phyloP scores from a whole-genome alignment of 177 flowering plant genomes.

The Vitis hybrid region DNA sequence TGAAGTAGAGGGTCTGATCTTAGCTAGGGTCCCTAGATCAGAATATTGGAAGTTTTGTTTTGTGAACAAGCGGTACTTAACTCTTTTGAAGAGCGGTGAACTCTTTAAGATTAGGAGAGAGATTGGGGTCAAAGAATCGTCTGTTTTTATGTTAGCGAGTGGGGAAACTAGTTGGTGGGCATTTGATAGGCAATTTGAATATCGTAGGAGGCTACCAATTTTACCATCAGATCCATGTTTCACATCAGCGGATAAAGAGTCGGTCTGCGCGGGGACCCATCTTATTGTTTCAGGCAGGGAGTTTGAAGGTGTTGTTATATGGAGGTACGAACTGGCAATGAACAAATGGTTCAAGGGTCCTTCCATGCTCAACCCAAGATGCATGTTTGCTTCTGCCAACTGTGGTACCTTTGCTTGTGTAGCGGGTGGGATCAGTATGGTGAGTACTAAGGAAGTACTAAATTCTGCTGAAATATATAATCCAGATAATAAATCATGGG shows the following conservation, averaged over 20 bases:
- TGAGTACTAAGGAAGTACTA: slow-evolving; percentile 23
- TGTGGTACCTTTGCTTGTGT: slow-evolving; percentile 60
- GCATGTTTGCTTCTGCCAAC: slow-evolving; percentile 76
- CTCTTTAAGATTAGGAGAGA: slow-evolving; percentile 52
- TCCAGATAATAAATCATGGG: slow-evolving; percentile 62
- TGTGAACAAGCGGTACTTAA: slow-evolving; percentile 44
- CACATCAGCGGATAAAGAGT: slow-evolving; percentile 61
- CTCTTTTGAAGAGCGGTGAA: slow-evolving; percentile 47
- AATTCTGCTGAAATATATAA: slow-evolving; percentile 69
- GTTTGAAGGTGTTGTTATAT: slow-evolving; percentile 49
- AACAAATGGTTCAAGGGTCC: slow-evolving; percentile 70
- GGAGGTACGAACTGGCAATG: slow-evolving; percentile 60
- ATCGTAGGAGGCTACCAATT: slow-evolving; percentile 50
- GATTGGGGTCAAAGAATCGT: slow-evolving; percentile 45
- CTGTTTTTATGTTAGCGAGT: slow-evolving; percentile 59
- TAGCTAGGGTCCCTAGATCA: slow-evolving; percentile 64
- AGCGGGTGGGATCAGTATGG: slow-evolving; percentile 67
- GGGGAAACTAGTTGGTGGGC: slow-evolving; percentile 69
- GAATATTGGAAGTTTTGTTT: slow-evolving; percentile 50
- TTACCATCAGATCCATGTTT: slow-evolving; percentile 63
- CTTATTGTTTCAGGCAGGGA: slow-evolving; percentile 73
- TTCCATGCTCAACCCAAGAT: slow-evolving; percentile 63
- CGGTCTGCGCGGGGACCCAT: slow-evolving; percentile 72
- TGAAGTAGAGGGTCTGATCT: slow-evolving; percentile 58
- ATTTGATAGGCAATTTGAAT: slow-evolving; percentile 46